Evolutionary conservation across 2,329 filamentous ascomycete species (phyloP), one percentile per base, ranked within the genome.

Genomic region (Nannizzia gypsea): DNA sequence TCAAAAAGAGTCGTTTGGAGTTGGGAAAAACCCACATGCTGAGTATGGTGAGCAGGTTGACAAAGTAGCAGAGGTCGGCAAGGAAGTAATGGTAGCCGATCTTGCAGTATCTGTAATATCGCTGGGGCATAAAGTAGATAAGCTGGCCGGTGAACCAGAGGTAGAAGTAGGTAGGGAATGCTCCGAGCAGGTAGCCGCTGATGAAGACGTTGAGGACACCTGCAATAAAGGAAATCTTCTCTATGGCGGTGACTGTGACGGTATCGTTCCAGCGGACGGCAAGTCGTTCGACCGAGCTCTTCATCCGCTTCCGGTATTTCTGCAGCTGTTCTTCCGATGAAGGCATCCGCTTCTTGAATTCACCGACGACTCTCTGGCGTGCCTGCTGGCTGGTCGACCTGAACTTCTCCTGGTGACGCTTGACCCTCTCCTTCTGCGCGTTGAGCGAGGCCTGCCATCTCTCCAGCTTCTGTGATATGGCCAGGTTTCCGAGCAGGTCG

Each of bases 131-230:
- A 74, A 96, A 97, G 75, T 96, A 97, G 62, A 89, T 72, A 46
- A 96, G 81, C 73, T 96, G 91, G 2, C 74, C 80, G 6, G 89
- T 91, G 73, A 96, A 99, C 93, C 93, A 99, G 65, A 87, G 77
- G 66, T 95, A 92, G 73, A 97, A 96, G 72, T 84, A 87, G 67
- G 95, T 80, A 0, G 93, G 90, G 67, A 81, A 86, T 31, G 84
- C 90, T 62, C 93, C 93, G 58, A 99, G 88, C 54, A 99, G 78
- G 72, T 96, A 97, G 61, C 92, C 93, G 65, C 90, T 95, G 71
- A 97, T 85, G 74, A 99, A 95, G 72, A 99, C 93, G 75, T 99
- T 99, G 76, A 96, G 83, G 66, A 96, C 91, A 67, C 90, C 93
- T 62, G 85, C 92, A 63, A 99, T 96, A 74, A 99, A 99, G 4